phyloP scores from a whole-genome alignment of 2,329 filamentous ascomycete species.

The Trichoderma cornu-damae region DNA sequence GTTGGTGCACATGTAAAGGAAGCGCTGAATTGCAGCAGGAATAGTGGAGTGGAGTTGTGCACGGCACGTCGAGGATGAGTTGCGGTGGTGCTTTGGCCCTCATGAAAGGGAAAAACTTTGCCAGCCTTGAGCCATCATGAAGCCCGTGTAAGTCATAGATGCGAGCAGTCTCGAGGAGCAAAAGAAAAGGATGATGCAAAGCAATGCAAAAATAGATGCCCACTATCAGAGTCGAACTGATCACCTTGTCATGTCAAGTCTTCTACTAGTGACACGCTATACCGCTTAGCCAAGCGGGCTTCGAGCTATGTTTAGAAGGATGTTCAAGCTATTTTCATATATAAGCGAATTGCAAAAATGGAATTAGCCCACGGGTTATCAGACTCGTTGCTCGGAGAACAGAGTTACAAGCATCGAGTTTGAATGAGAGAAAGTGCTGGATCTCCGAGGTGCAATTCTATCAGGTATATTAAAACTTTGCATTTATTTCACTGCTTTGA shows the following conservation, averaged over 20 bases:
- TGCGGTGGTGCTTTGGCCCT: not conserved
- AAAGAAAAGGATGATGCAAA: not conserved
- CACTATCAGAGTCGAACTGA: slow-evolving; percentile 19
- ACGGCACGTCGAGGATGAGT: not conserved
- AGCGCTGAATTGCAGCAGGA: not conserved
- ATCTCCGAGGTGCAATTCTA: too few species aligned
- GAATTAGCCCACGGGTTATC: too few species aligned
- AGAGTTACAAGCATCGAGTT: too few species aligned
- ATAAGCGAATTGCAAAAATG: too few species aligned
- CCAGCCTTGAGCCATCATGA: not conserved
- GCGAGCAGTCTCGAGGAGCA: not conserved
- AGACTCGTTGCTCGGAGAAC: too few species aligned
- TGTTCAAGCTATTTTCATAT: too few species aligned
- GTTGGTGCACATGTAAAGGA: not conserved
- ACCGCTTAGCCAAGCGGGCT: slow-evolving; percentile 17
- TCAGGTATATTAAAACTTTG: too few species aligned
- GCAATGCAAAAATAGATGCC: slow-evolving; percentile 9
- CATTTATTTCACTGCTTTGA: too few species aligned
- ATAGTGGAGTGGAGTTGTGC: not conserved
- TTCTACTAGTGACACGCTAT: slow-evolving; percentile 18
- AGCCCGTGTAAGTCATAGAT: not conserved
- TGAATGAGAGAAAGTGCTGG: too few species aligned
- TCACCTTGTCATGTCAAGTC: slow-evolving; percentile 16
- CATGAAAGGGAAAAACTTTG: not conserved
- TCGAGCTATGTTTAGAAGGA: not conserved